Evolutionary conservation across 1,139 yeast genomes (phyloP).

Genomic region (Magnusiomyces tetraspermus): DNA sequence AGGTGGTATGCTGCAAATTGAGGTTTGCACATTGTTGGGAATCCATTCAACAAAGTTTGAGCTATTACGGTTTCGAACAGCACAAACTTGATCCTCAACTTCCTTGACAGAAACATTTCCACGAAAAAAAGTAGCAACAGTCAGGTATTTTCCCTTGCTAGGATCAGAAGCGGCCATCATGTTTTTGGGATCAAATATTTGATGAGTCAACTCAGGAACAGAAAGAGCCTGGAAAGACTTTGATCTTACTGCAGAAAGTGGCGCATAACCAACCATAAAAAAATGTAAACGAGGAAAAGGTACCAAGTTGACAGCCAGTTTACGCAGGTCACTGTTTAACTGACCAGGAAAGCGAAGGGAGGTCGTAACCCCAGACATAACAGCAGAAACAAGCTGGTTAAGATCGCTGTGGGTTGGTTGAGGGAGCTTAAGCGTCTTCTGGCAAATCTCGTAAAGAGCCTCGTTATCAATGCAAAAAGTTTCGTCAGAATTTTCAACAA

Average conservation of each 20-base stretch:
- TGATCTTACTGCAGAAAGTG: slow-evolving; percentile 63
- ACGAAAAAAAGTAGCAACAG: slow-evolving; percentile 91
- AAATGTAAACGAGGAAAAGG: slow-evolving; percentile 94
- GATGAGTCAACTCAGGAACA: slow-evolving; percentile 88
- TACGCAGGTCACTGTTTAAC: slow-evolving; percentile 82
- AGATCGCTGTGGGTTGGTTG: slow-evolving; percentile 73
- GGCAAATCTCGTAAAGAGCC: slow-evolving; percentile 83
- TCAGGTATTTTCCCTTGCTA: slow-evolving; percentile 78
- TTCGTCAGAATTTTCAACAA: slow-evolving; percentile 83
- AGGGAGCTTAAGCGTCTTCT: slow-evolving; percentile 66
- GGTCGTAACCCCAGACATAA: slow-evolving; percentile 86
- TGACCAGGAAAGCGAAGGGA: slow-evolving; percentile 92
- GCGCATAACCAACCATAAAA: slow-evolving; percentile 92
- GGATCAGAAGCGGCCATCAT: slow-evolving; percentile 97
- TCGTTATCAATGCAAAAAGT: slow-evolving; percentile 93
- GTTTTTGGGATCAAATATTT: slow-evolving; percentile 81
- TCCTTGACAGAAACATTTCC: slow-evolving; percentile 88
- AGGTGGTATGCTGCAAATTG: slow-evolving; percentile 86
- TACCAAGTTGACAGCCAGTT: slow-evolving; percentile 83
- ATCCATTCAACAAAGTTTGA: slow-evolving; percentile 91
- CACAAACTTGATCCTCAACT: slow-evolving; percentile 87
- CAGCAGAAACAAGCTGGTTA: slow-evolving; percentile 74
- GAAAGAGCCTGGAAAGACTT: slow-evolving; percentile 74
- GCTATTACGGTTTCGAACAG: slow-evolving; percentile 72
- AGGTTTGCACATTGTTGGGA: slow-evolving; percentile 92